Base-by-base conservation (phyloP, 495 filamentous ascomycete species). In the Penicillium lividum region DNA sequence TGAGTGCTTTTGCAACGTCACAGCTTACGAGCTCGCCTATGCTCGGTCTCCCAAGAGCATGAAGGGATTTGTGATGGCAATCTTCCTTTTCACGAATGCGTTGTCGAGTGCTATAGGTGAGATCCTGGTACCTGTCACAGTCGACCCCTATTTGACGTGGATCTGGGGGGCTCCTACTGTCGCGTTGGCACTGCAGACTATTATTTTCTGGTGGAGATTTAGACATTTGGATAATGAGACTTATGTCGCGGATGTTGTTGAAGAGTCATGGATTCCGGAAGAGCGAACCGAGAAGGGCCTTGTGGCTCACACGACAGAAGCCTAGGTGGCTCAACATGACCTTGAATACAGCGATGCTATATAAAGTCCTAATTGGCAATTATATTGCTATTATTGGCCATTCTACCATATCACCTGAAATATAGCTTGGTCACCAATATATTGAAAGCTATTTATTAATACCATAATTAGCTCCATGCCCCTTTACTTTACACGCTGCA, bases 1-100 rank as follows among this genome's bases (percentile, higher is more conserved):
- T 7, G 88, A 91, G 62, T 79, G 86, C 58, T 89, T 91, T 59
- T 77, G 82, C 59, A 86, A 85, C 38, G 85, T 90, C 3, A 89
- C 88, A 0, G 86, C 84, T 0, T 85, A 88, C 62, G 88, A 88
- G 65, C 82, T 90, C 61, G 88, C 87, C 3, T 91, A 87, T 74
- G 85, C 86, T 7, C 84, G 88, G 28, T 83, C 88, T 0, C 88
- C 88, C 0, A 70, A 80, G 27, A 82, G 78, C 61, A 91, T 91
- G 88, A 82, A 85, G 54, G 82, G 82, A 46, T 78, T 90, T 33
- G 84, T 91, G 11, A 83, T 85, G 62, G 81, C 84, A 16, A 67
- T 91, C 46, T 89, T 84, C 27, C 31, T 57, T 16, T 70, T 70
- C 56, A 85, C 82, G 42, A 87, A 83, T 56, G 79, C 77, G 25